Evolutionary conservation across 1,284 basidiomycete species (phyloP), one percentile per base, ranked within the genome.

Genomic region (Paramarasmius palmivorus): DNA sequence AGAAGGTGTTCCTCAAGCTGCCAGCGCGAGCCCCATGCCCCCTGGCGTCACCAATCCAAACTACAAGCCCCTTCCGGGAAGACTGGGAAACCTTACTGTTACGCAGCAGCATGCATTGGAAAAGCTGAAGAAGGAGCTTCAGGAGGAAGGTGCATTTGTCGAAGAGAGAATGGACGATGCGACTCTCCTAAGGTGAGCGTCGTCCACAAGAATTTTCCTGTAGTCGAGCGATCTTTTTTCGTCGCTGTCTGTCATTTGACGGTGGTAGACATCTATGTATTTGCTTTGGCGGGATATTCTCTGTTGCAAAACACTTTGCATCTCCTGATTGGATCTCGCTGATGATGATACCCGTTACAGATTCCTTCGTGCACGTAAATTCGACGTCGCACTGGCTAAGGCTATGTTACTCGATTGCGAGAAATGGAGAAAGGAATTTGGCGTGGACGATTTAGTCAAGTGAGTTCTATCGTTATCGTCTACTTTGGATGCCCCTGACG

Each of bases 281-380:
- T 12, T 32, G 29, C 12, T 32, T 32, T 32, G 29, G 7, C 7
- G 29, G 6, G 12, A 6, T 12, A 32, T 32, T 12, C 6, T 6
- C 29, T 32, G 6, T 6, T 32, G 29, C 29, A 12, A 32, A 6
- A 12, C n/a, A n/a, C n/a, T n/a, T 32, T 6, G 35, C 41, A 29
- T 45, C 15, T 37, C 36, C 38, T 15, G 7, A 10, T 37, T n/a
- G 6, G 29, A 12, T 32, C 12, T 6, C 12, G 29, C 29, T 32
- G 29, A 32, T 12, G 29, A 32, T 32, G 7, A 32, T 6, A 6
- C 29, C 29, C 12, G 29, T 32, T 32, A 32, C 50, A 90, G 88
- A 65, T 98, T 98, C 76, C 77, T 98, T 57, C 84, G 96, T 36
- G 96, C 96, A 4, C 82, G 96, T 61, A 96, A 93, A 71, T 99